Evolutionary conservation across 768 basidiomycete species (phyloP), one percentile per base, ranked within the genome.

Genomic region (Naganishia randhawae): DNA sequence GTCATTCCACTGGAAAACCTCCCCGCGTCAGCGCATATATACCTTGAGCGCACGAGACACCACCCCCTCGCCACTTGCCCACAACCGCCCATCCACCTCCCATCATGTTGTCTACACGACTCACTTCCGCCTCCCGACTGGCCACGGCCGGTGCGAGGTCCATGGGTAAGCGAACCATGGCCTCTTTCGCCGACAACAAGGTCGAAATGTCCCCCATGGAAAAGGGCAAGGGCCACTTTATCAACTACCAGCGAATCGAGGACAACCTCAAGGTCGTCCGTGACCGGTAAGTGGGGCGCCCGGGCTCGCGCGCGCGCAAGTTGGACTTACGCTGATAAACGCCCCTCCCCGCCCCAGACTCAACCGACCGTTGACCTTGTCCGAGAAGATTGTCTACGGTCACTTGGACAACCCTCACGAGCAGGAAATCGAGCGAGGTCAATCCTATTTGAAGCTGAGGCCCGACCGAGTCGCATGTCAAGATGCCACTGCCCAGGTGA

Each of bases 311-410:
- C 35, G 22, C 41, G 6, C 1, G n/a, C 22, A 17, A 29, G 14
- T 35, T 35, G 50, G 14, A 25, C 41, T 48, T 64, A 19, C n/a
- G 39, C 55, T 68, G 57, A 61, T n/a, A 48, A 57, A 61, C 14
- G 7, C 27, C 14, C 1, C 22, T 14, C 10, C 37, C 50, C 8
- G 19, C 16, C 19, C 16, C 69, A 95, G 93, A 79, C 83, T 96
- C 74, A 86, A 88, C 75, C 90, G 92, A 39, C 93, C 93, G 50
- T 82, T 96, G 81, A 96, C 94, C 17, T 82, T 95, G 74, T 93
- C 94, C 68, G 94, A 97, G 82, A 96, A 97, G 86, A 89, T 96
- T 77, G 84, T 97, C 45, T 99, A 99, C 81, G 96, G 96, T 67
- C 96, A 99, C 64, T 68, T 66, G 70, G 64, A 67, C 62, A 53